Base-by-base conservation (phyloP, 331 rosid genomes). In the Acacia pycnantha region DNA sequence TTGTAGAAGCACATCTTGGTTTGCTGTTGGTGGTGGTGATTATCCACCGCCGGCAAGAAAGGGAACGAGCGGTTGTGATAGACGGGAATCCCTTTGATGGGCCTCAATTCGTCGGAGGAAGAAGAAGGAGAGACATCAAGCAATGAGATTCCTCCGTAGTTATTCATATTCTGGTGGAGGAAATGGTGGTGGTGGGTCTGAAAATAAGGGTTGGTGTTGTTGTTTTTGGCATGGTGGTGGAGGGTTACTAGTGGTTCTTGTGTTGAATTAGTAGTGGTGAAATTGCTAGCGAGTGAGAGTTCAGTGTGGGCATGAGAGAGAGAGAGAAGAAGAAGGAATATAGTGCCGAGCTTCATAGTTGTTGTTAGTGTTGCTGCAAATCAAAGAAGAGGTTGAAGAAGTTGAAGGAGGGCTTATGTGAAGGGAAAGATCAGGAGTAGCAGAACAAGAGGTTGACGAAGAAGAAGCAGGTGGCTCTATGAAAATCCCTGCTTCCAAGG, bases 81-180 rank as follows among this genome's bases (percentile, higher is more conserved):
- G 18, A 94, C 93, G 0, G 98, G 98, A 64, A 94, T 90, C 87
- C 98, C 98, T 65, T 94, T 94, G 68, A 94, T 92, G 18, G 98
- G 97, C 70, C 88, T 86, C 50, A 90, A 81, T 1, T 89, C 86
- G 37, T 84, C 90, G 0, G 93, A 67, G 53, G 51, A 41, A 37
- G 73, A 11, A 68, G 73, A n/a, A 69, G 51, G 1, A n/a, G 74
- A 85, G 6, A 82, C 84, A 80, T 91, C 94, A 1, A 90, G 89
- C 31, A 74, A 78, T 5, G 96, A 91, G 80, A 86, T 87, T 2
- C 92, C 97, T 2, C 92, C 97, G 5, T 85, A 83, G 43, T 67
- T 67, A 79, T 74, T 35, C 2, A 8, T n/a, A 53, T 53, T 19
- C 24, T 62, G 37, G 37, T n/a, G 74, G n/a, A 11, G 79, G 18